Evolutionary conservation across 2,329 filamentous ascomycete genomes (phyloP).

Genomic region (Teratosphaeria viscida): DNA sequence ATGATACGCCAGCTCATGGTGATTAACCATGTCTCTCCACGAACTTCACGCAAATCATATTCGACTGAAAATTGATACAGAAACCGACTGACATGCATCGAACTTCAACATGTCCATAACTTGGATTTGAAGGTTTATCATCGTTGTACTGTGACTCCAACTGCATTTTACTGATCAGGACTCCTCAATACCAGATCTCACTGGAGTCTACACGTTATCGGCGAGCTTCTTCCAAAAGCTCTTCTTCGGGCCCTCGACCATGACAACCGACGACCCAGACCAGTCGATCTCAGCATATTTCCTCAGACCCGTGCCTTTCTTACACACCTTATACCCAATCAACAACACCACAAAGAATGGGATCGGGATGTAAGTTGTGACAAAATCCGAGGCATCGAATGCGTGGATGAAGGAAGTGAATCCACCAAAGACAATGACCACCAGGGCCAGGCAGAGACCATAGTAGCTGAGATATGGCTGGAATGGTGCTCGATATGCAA

Average conservation of each 20-base stretch:
- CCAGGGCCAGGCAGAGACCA: slow-evolving; percentile 45
- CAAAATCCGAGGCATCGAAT: not conserved
- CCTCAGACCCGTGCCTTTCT: not conserved
- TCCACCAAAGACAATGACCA: slow-evolving; percentile 67
- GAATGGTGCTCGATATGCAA: slow-evolving; percentile 46
- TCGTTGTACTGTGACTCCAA: not conserved
- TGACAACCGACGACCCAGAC: not conserved
- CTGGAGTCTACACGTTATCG: not conserved
- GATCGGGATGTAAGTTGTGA: not conserved
- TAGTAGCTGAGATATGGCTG: slow-evolving; percentile 49
- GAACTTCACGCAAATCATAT: too few species aligned
- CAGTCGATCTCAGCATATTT: not conserved
- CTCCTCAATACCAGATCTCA: not conserved
- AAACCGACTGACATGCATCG: too few species aligned
- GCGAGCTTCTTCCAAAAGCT: not conserved
- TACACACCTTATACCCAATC: not conserved
- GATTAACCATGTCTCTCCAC: too few species aligned
- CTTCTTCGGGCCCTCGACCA: not conserved
- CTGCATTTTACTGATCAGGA: not conserved
- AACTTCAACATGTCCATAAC: too few species aligned
- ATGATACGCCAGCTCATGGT: not conserved
- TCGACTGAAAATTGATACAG: too few species aligned
- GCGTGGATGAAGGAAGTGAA: slow-evolving; percentile 39
- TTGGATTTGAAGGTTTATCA: too few species aligned
- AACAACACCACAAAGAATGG: not conserved